Percentiles rank a stretch among this genome's conserved stretches.
phyloP scores from a whole-genome alignment of 2,329 filamentous ascomycete genomes.

The Cladosporium cucumerinum region DNA sequence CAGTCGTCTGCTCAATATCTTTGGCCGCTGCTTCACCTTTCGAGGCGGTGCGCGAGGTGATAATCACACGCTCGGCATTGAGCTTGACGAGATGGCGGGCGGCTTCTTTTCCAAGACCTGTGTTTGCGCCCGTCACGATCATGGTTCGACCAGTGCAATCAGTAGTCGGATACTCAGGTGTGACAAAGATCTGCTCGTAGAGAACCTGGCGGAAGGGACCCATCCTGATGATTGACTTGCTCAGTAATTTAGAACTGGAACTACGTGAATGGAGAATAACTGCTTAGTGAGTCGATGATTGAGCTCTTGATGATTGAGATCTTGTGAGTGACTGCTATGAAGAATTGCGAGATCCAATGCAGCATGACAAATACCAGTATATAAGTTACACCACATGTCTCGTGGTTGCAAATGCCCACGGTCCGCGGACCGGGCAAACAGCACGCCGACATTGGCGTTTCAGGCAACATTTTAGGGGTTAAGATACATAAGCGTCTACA shows the following conservation, averaged over 20 bases:
- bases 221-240: background rate
- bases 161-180: conserved; percentile 16
- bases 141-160: conserved; percentile 36
- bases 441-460: background rate
- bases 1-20: conserved; percentile 38
- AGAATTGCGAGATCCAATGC: background rate
- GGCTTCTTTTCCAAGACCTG: conserved; percentile 48
- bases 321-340: background rate
- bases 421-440: background rate
- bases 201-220: conserved; percentile 10
- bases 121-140: conserved; percentile 50
- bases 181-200: conserved; percentile 20
- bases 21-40: conserved; percentile 46
- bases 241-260: background rate
- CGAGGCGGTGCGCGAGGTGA: conserved; percentile 42
- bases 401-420: background rate
- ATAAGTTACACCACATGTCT: background rate
- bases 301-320: background rate
- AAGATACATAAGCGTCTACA: background rate
- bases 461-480: conserved; percentile 10
- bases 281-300: background rate
- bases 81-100: conserved; percentile 42
- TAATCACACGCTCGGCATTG: conserved; percentile 42
- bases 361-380: background rate
- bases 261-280: too few species aligned